Conservation (phyloP, 2,329 filamentous ascomycete species). For the Alternaria panax region DNA sequence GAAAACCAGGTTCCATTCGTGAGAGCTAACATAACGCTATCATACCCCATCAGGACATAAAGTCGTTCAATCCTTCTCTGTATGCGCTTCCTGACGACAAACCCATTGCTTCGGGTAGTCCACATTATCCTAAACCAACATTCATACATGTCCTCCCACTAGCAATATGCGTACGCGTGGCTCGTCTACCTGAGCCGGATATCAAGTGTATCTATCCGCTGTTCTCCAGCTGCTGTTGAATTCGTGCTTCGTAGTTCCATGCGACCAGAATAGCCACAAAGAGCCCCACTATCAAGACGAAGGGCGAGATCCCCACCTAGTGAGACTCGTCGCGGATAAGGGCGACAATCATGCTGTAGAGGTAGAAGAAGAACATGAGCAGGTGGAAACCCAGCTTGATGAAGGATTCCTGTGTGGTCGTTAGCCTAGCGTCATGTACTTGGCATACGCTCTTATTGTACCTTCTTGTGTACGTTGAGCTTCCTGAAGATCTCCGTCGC, state of each 20-base stretch:
- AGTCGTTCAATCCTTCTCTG: conserved; percentile 9
- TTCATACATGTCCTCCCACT: conserved; percentile 2
- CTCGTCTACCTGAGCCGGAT: conserved; percentile 22
- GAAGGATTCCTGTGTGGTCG: conserved; percentile 81
- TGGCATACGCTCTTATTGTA: conserved; percentile 48
- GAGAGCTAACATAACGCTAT: conserved; percentile 43
- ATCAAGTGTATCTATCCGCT: conserved; percentile 14
- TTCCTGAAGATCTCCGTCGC: conserved; percentile 99
- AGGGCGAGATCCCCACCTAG: conserved; percentile 54
- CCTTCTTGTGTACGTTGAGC: conserved; percentile 99
- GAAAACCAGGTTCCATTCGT: conserved; percentile 33
- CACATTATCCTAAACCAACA: conserved; percentile 12
- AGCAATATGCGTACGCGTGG: conserved; percentile 22
- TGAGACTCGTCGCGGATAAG: conserved; percentile 94
- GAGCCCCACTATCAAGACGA: conserved; percentile 6
- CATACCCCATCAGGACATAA: conserved; percentile 42
- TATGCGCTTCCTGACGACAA: not conserved
- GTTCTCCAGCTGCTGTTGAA: not conserved
- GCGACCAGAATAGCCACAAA: conserved; percentile 9
- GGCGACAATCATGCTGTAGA: conserved; percentile 98
- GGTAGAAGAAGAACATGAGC: conserved; percentile 99
- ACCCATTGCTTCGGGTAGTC: conserved; percentile 8
- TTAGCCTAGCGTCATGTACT: conserved; percentile 16
- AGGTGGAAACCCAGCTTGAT: conserved; percentile 98
- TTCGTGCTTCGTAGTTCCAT: not conserved